Base-by-base conservation (phyloP, 192 early-diverging fungal species). In the Jimgerdemannia flammicorona region DNA sequence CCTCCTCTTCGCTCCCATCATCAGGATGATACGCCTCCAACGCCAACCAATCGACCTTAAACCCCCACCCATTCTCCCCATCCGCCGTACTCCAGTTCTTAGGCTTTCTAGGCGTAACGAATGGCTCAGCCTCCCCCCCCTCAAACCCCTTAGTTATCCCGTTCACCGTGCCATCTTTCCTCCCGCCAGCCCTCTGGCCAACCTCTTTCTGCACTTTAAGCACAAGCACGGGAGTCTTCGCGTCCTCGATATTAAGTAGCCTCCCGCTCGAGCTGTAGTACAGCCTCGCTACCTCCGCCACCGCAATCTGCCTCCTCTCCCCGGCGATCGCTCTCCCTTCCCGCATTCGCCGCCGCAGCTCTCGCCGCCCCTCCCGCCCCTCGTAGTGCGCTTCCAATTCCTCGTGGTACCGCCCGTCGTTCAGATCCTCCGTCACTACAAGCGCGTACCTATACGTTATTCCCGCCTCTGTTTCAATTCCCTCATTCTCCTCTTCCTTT, bases 341-440 rank as follows among this genome's bases (percentile, higher is more conserved):
- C 49, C 49, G 49, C 49, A 54, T 11, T 54, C 4, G 11, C 49
- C 79, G 69, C n/a, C 79, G 44, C 1, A 44, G 7, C 59, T 78
- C 77, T 3, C 87, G 86, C 6, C 77, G 70, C n/a, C 75, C 76
- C 69, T 87, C 76, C n/a, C 59, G 49, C 0, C 43, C 43, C 39
- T 78, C 77, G 19, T 74, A 77, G 7, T 54, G 70, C 3, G 43
- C 70, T 59, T 82, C 81, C 20, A 81, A 54, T 67, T 90, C 87
- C 10, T 92, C 92, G 59, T 95, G 94, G 80, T 92, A 93, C 40
- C 93, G 84, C 4, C 90, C 92, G 74, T 95, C 94, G 44, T 94
- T 84, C 6, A 87, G 82, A 66, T 95, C 90, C 74, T 94, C 91
- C 2, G 75, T 74, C 4, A 94, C 65, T 2, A 86, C 71, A 64